Conservation (phyloP, 73 alveolate species). For the Tetrahymena borealis region DNA sequence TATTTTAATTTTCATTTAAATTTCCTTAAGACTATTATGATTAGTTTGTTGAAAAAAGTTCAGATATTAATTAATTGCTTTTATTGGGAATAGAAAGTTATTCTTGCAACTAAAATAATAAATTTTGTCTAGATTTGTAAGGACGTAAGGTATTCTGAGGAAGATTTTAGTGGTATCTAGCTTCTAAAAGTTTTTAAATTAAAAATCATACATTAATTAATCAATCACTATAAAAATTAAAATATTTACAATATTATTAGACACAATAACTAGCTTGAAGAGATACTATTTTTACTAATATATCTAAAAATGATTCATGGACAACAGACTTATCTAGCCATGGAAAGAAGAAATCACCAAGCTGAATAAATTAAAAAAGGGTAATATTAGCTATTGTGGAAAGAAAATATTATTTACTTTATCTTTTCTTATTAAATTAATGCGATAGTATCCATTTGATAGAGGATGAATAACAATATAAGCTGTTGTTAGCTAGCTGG, state of each 20-base stretch:
- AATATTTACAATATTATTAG: background rate
- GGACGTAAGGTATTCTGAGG: background rate
- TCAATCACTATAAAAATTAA: background rate
- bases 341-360: background rate
- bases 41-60: background rate
- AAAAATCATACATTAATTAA: background rate
- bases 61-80: background rate
- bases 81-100: background rate
- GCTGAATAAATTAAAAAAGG: background rate
- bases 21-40: background rate
- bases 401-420: background rate
- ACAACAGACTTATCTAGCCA: background rate
- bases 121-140: background rate
- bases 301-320: background rate
- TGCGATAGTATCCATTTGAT: background rate
- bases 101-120: background rate
- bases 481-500: background rate
- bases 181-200: background rate
- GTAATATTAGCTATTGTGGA: background rate
- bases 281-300: background rate
- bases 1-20: background rate
- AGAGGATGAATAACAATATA: background rate
- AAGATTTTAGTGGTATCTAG: background rate
- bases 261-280: background rate
- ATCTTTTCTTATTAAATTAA: background rate